Evolutionary conservation across 345 rosid species (phyloP).

Genomic region (Turritis glabra): DNA sequence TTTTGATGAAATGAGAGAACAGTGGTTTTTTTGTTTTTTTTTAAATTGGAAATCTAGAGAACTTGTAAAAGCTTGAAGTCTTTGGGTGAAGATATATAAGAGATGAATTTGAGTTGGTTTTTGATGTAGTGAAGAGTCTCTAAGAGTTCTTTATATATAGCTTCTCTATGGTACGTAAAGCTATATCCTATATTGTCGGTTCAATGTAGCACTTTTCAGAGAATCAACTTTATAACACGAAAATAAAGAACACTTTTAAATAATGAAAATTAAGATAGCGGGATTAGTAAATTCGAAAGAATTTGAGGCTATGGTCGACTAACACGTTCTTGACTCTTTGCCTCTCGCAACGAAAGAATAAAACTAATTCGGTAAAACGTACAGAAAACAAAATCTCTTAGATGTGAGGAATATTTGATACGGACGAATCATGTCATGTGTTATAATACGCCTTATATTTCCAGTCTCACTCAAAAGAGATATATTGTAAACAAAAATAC

Average conservation of each 20-base stretch:
- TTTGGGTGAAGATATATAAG: neutral
- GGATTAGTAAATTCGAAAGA: neutral
- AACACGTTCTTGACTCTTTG: slow-evolving; percentile 14
- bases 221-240: slow-evolving; percentile 12
- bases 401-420: slow-evolving; percentile 31
- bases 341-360: slow-evolving; percentile 26
- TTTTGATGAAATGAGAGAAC: neutral
- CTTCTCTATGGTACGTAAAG: neutral
- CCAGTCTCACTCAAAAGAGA: neutral
- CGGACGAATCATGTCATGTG: slow-evolving; percentile 30
- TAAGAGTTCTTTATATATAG: slow-evolving; percentile 22
- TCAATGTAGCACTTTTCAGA: neutral
- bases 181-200: neutral
- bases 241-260: slow-evolving; percentile 1
- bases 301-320: neutral
- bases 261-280: neutral
- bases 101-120: slow-evolving; percentile 15
- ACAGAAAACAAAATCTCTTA: slow-evolving; percentile 11
- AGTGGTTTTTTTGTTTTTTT: too few species aligned
- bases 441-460: slow-evolving; percentile 18
- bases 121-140: slow-evolving; percentile 10
- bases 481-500: neutral
- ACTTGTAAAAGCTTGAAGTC: neutral
- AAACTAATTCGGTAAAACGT: slow-evolving; percentile 7
- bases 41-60: neutral